These are phyloP conservation scores for Carex arenaria DNA, from an alignment of 202 grass and related monocot genomes.

Conservation along the genomic window DNA sequence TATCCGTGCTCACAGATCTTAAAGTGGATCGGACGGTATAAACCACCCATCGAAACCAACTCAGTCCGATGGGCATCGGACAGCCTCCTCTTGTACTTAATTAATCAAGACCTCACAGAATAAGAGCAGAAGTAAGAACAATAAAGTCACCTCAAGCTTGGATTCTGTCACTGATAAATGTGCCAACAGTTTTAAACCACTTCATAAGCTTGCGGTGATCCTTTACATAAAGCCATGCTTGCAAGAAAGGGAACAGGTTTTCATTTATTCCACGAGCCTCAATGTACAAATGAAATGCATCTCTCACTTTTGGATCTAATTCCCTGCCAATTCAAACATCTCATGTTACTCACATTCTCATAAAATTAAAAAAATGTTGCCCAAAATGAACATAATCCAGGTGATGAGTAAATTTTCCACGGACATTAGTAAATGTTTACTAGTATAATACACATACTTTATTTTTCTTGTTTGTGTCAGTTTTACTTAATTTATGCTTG, in stretches of 20 bases:
- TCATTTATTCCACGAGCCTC: conserved; percentile 86
- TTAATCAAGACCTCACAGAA: not conserved
- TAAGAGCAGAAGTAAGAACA: not conserved
- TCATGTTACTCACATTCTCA: not conserved
- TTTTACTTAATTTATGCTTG: not conserved
- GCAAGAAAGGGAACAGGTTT: conserved; percentile 83
- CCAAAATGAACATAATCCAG: conserved; percentile 3
- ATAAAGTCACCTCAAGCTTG: conserved; percentile 34
- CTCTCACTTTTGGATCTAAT: conserved; percentile 79
- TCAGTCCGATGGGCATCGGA: no score
- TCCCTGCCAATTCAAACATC: conserved; percentile 55
- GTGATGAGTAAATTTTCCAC: not conserved
- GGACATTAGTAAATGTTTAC: conserved; percentile 3
- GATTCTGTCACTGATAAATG: conserved; percentile 58
- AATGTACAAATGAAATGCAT: conserved; percentile 81
- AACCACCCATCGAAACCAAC: no score
- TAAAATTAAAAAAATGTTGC: not conserved
- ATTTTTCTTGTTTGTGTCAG: not conserved
- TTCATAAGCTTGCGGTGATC: conserved; percentile 83
- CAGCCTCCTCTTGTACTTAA: not conserved
- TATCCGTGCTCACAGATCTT: no score
- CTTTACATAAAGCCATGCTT: conserved; percentile 98
- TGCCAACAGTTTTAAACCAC: conserved; percentile 82
- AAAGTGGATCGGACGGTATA: no score
- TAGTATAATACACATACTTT: not conserved